Evolutionary conservation across 352 stramenopile species (phyloP).

Genomic region (Pythium phragmiticola): DNA sequence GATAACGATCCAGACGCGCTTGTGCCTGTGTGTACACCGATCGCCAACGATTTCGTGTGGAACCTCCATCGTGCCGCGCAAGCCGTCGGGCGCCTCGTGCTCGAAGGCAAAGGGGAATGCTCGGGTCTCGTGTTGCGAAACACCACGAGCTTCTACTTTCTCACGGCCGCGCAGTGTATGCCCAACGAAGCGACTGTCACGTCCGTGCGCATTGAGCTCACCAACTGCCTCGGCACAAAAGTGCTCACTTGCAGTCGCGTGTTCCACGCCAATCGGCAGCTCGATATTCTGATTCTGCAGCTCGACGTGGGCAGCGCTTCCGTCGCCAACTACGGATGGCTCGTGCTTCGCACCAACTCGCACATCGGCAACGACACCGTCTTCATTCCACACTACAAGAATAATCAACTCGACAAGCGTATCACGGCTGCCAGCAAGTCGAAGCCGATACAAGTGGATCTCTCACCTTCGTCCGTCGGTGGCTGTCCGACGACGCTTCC

Average conservation of each 20-base stretch:
- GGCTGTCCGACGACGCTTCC: background rate
- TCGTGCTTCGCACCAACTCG: conserved; percentile 7
- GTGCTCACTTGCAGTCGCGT: background rate
- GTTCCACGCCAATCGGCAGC: background rate
- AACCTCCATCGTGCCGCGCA: background rate
- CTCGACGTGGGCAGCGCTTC: background rate
- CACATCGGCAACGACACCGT: background rate
- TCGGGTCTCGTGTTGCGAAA: background rate
- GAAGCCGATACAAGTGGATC: background rate
- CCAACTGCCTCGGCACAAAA: background rate
- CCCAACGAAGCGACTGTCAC: background rate
- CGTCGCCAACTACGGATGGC: conserved; percentile 8
- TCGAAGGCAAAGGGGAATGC: background rate
- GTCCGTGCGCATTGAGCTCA: background rate
- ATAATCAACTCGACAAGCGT: background rate
- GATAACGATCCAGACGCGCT: background rate
- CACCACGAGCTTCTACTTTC: background rate
- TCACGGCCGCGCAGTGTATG: background rate
- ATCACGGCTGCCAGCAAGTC: background rate
- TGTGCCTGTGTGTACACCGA: background rate
- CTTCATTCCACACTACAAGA: background rate
- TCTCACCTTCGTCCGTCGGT: background rate
- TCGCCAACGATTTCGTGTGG: background rate
- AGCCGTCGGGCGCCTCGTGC: background rate
- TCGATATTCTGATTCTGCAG: conserved; percentile 1